A percentile compares a stretch with the other conserved stretches of the same genome.
These are phyloP conservation scores for Acacia confusa DNA, from an alignment of 306 rosid species.

Conservation along the genomic window DNA sequence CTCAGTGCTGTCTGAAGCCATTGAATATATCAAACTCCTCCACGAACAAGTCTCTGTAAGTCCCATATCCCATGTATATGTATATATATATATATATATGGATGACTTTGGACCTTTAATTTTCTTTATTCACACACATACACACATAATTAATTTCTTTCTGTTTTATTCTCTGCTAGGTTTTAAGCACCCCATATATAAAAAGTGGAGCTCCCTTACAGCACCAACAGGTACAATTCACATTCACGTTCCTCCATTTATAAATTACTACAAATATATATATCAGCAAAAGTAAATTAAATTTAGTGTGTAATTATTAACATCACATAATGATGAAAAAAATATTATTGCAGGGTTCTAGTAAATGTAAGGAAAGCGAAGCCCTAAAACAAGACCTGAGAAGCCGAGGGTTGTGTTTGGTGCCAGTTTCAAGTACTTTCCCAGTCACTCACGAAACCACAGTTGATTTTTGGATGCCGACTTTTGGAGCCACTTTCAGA, in stretches of 20 bases:
- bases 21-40: constrained; percentile 92
- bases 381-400: constrained; percentile 82
- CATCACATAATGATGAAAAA: background rate
- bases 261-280: background rate
- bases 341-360: constrained; percentile 43
- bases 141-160: background rate
- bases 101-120: background rate
- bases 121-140: background rate
- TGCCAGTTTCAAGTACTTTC: constrained; percentile 88
- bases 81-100: background rate
- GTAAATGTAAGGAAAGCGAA: constrained; percentile 67
- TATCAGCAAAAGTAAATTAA: background rate
- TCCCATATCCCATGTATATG: constrained; percentile 42
- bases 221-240: constrained; percentile 63
- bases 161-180: constrained; percentile 38
- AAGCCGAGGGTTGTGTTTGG: constrained; percentile 91
- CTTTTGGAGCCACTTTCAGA: constrained; percentile 83
- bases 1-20: constrained; percentile 98
- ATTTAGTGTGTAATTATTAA: constrained; percentile 21
- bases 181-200: constrained; percentile 86
- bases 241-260: background rate
- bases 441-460: constrained; percentile 86
- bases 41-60: constrained; percentile 92
- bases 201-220: constrained; percentile 84
- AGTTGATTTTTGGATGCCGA: constrained; percentile 94